Evolutionary conservation across 495 filamentous ascomycete species (phyloP).

Genomic region (Polyplosphaeria fusca): DNA sequence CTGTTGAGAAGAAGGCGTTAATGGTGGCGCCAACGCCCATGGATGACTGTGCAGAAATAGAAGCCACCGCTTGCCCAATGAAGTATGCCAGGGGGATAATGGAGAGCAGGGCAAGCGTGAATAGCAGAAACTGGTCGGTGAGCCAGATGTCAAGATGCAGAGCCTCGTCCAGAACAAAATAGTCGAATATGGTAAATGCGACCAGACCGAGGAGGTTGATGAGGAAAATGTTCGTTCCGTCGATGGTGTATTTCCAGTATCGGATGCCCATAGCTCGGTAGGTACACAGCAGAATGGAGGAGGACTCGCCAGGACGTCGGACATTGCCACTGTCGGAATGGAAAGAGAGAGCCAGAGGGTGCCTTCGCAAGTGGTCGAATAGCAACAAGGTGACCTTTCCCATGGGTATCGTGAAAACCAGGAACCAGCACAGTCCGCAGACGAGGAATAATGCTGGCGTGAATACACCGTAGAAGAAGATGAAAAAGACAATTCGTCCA

Average conservation of each 20-base stretch:
- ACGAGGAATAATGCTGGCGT: slow-evolving; percentile 84
- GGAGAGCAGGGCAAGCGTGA: slow-evolving; percentile 78
- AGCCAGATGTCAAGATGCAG: slow-evolving; percentile 66
- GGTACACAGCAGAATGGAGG: slow-evolving; percentile 90
- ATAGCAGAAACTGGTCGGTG: slow-evolving; percentile 79
- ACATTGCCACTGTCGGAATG: slow-evolving; percentile 78
- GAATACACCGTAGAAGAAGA: slow-evolving; percentile 92
- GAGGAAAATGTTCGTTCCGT: slow-evolving; percentile 97
- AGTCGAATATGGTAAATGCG: slow-evolving; percentile 89
- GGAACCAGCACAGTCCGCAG: slow-evolving; percentile 85
- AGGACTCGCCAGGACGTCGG: slow-evolving; percentile 64
- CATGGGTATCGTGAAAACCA: slow-evolving; percentile 99
- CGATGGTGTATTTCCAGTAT: slow-evolving; percentile 99
- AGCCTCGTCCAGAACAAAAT: slow-evolving; percentile 65
- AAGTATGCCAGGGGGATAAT: slow-evolving; percentile 99
- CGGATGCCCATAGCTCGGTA: slow-evolving; percentile 90
- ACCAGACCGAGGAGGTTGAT: slow-evolving; percentile 94
- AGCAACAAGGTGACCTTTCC: slow-evolving; percentile 88
- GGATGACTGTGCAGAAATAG: slow-evolving; percentile 97
- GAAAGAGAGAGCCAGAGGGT: slow-evolving; percentile 89
- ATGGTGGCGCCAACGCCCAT: slow-evolving; percentile 99
- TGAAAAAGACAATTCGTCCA: slow-evolving; percentile 91
- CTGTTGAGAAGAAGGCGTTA: slow-evolving; percentile 98
- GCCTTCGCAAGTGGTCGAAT: slow-evolving; percentile 85
- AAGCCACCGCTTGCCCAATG: slow-evolving; percentile 98